Evolutionary conservation across 2,329 filamentous ascomycete genomes (phyloP).

Genomic region (Pyricularia grisea): DNA sequence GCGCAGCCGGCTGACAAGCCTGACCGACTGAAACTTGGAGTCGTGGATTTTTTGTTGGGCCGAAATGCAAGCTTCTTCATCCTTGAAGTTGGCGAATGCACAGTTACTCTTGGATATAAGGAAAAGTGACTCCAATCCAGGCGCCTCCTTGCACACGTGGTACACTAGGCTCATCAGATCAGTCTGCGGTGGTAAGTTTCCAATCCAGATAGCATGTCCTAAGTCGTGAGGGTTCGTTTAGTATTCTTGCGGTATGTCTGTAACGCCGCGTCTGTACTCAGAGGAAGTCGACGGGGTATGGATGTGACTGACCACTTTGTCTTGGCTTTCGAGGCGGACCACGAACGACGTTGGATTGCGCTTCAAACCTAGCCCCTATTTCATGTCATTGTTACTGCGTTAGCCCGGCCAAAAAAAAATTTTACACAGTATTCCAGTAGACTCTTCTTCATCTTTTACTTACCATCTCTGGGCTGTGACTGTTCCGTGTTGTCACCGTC

Average conservation of each 20-base stretch:
- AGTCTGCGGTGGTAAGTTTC: slow-evolving; percentile 80
- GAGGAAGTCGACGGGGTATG: not conserved
- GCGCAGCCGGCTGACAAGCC: slow-evolving; percentile 76
- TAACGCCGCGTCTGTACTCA: not conserved
- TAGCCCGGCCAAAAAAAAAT: not conserved
- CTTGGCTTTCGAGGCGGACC: slow-evolving; percentile 47
- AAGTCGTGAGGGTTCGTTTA: not conserved
- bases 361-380: not conserved
- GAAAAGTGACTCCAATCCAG: slow-evolving; percentile 78
- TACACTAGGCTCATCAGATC: slow-evolving; percentile 78
- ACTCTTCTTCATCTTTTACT: not conserved
- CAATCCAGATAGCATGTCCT: slow-evolving; percentile 92
- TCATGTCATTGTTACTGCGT: not conserved
- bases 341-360: slow-evolving; percentile 30
- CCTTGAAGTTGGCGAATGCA: slow-evolving; percentile 90
- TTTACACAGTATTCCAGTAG: not conserved
- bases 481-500: not conserved
- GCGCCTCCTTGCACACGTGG: slow-evolving; percentile 74
- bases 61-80: slow-evolving; percentile 62
- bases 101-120: slow-evolving; percentile 96
- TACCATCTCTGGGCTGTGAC: slow-evolving; percentile 4
- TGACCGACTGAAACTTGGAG: slow-evolving; percentile 76
- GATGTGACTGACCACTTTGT: slow-evolving; percentile 45
- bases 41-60: slow-evolving; percentile 85
- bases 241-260: not conserved